Base-by-base conservation (phyloP, 768 basidiomycete species). In the Filobasidium wieringae region DNA sequence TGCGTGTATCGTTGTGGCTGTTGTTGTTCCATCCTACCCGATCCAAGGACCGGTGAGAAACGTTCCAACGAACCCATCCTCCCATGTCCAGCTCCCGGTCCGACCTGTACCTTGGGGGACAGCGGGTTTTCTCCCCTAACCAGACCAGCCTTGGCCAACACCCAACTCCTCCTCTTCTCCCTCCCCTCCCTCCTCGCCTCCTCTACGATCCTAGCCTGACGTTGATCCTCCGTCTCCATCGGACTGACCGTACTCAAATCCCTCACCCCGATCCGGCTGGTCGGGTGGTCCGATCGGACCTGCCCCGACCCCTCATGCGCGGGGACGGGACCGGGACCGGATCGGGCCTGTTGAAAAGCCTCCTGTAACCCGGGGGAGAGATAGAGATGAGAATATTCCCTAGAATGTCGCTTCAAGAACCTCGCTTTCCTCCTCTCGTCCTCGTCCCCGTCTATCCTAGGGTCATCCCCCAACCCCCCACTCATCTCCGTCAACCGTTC, bases 371-470 rank as follows among this genome's bases (percentile, higher is more conserved):
- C 57, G 34, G 15, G 14, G 12, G 43, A 47, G 22, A 24, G n/a
- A 30, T 59, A 53, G 2, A 63, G 53, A 47, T 63, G 57, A 2
- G 57, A 53, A 31, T 55, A 63, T 29, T 63, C 61, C 33, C 33
- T 22, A 11, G 57, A 58, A 45, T 63, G 61, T 1, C 61, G 61
- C 12, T 59, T 52, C 53, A 63, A 26, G 53, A 63, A 63, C 22
- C 58, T 31, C 50, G 55, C 53, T 41, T 63, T 37, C 56, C 26
- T 54, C 53, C 27, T 57, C 50, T 30, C 47, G 32, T 30, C 50
- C 47, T 33, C 51, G 33, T 45, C 49, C 26, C 36, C 29, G 36
- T 26, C 34, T 37, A 31, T 49, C 51, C 32, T 51, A 45, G 27
- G 47, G 32, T 26, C 29, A 41, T 47, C 32, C 36, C 17, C 30